These are phyloP conservation scores for Aspergillus sp. DNA, from an alignment of 2,329 filamentous ascomycete species.

Conservation along the genomic window DNA sequence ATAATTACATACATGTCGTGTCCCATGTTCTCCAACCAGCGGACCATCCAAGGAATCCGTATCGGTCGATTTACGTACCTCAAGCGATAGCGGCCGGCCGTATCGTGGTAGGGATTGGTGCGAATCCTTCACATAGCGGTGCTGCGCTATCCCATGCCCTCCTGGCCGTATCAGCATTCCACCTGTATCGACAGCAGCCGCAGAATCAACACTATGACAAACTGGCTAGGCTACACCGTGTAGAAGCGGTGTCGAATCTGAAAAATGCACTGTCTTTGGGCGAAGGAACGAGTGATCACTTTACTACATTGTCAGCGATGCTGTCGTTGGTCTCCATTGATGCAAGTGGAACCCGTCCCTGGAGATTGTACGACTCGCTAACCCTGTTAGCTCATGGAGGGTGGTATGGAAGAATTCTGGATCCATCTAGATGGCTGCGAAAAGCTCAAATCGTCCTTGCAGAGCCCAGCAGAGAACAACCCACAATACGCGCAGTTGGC, in stretches of 20 bases:
- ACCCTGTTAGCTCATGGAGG: slow-evolving; percentile 5
- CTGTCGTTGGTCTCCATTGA: slow-evolving; percentile 8
- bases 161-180: slow-evolving; percentile 3
- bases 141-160: slow-evolving; percentile 2
- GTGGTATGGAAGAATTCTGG: slow-evolving; percentile 7
- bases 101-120: background rate
- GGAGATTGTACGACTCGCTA: background rate
- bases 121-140: background rate
- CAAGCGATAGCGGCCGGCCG: background rate
- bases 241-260: background rate
- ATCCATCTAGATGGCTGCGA: slow-evolving; percentile 7
- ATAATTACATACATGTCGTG: slow-evolving; percentile 8
- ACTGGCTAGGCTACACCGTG: background rate
- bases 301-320: slow-evolving; percentile 5
- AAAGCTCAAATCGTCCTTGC: background rate
- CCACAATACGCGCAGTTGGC: background rate
- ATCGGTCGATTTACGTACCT: slow-evolving; percentile 4
- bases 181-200: background rate
- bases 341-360: background rate
- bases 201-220: background rate
- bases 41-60: slow-evolving; percentile 1
- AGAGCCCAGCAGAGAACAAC: background rate
- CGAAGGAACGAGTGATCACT: background rate
- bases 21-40: slow-evolving; percentile 5
- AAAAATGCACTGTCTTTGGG: background rate